Percentiles rank a stretch among this genome's conserved stretches.
Evolutionary conservation across 2,329 filamentous ascomycete species (phyloP).

Genomic region (Colletotrichum tofieldiae): DNA sequence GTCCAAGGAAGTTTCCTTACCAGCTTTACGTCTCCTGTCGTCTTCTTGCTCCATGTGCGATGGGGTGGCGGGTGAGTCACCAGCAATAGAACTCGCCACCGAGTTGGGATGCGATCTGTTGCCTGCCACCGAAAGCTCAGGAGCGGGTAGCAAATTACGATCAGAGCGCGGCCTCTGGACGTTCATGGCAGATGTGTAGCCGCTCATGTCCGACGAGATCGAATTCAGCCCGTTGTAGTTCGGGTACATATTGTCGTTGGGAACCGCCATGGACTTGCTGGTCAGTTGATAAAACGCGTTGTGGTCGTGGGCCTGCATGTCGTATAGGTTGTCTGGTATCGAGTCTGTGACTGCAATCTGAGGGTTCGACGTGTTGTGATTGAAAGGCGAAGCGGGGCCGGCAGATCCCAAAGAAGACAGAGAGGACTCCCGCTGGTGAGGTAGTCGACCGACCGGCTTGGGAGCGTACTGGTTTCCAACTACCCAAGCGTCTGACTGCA

Average conservation of each 20-base stretch:
- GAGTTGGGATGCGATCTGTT: slow-evolving; percentile 67
- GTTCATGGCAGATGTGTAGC: slow-evolving; percentile 58
- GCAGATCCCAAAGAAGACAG: slow-evolving; percentile 73
- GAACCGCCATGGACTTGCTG: slow-evolving; percentile 58
- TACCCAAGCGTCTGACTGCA: slow-evolving; percentile 62
- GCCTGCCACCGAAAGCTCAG: slow-evolving; percentile 60
- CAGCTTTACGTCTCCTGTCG: slow-evolving; percentile 67
- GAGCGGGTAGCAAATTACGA: slow-evolving; percentile 60
- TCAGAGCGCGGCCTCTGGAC: slow-evolving; percentile 58
- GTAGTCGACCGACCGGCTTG: slow-evolving; percentile 55
- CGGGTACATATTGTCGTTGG: slow-evolving; percentile 55
- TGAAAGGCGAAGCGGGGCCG: slow-evolving; percentile 73
- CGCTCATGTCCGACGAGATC: slow-evolving; percentile 55
- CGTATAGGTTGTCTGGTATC: slow-evolving; percentile 61
- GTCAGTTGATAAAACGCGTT: slow-evolving; percentile 64
- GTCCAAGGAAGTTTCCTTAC: slow-evolving; percentile 59
- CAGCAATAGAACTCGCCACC: slow-evolving; percentile 70
- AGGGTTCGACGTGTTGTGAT: slow-evolving; percentile 69
- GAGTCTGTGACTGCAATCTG: slow-evolving; percentile 71
- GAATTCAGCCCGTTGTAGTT: slow-evolving; percentile 59
- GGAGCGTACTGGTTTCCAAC: slow-evolving; percentile 55
- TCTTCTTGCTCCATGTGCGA: slow-evolving; percentile 65
- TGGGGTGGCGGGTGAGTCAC: slow-evolving; percentile 74
- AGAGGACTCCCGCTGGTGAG: slow-evolving; percentile 74
- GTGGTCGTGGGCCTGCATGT: slow-evolving; percentile 57